Base-by-base conservation (phyloP, 1,284 basidiomycete species). In the Trichosporon coremiiforme region DNA sequence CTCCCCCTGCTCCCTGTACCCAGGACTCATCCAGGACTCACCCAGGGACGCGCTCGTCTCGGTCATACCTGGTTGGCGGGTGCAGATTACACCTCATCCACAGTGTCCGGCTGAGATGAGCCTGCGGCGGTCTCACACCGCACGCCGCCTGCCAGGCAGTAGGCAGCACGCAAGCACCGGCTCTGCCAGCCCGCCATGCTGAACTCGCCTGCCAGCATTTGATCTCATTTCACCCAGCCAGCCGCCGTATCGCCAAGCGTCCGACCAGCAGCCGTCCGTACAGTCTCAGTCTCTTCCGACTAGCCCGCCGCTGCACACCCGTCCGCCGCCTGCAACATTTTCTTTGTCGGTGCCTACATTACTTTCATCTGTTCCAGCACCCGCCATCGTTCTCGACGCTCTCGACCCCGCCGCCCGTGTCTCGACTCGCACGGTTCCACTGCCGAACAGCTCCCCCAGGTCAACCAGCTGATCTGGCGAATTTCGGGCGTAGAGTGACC, bases 41-140 rank as follows among this genome's bases (percentile, higher is more conserved):
- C 47, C n/a, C 47, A 53, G 47, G 47, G 47, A 53, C 47, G 47
- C 47, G 47, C 20, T 53, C 47, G 47, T 53, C 47, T 53, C 47
- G 47, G 47, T 53, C 47, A 53, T 53, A 53, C 47, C 47, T 53
- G 47, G 47, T 53, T 53, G 47, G 47, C 47, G 47, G 47, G 47
- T 53, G 47, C 47, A 53, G 47, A 53, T 53, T 53, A 53, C 47
- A 10, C 47, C 47, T 53, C 41, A 53, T 5, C 20, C 47, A 53
- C 6, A 20, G 8, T 22, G 47, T 53, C 47, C 47, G 47, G 47
- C 47, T 53, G 22, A 20, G 17, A n/a, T 17, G 45, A 20, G 5
- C n/a, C 45, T 47, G 45, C 45, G 45, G 33, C 45, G 15, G n/a
- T 20, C 47, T 53, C 47, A 53, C 47, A 15, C 20, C 20, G 47